Base-by-base conservation (phyloP, 2,329 filamentous ascomycete genomes). In the Diaporthe longicolla region DNA sequence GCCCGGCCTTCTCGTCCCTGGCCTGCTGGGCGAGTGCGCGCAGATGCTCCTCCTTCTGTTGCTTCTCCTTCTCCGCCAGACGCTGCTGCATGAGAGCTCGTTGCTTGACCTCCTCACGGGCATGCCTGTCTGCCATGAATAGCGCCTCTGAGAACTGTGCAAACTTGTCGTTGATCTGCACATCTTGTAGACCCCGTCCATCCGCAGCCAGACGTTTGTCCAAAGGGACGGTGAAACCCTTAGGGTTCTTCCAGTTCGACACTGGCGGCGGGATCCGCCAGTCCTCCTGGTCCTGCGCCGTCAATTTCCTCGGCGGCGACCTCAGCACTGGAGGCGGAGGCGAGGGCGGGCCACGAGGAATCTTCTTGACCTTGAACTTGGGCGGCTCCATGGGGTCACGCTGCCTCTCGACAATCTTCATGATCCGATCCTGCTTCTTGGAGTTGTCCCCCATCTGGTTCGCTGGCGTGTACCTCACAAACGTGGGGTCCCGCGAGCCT, bases 361-460 rank as follows among this genome's bases (percentile, higher is more conserved):
- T 97, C 85, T 98, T 98, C 88, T 98, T 98, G 86, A 98, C 95
- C 84, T 98, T 98, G 86, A 98, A 98, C 81, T 98, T 98, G 2
- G 97, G 96, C 1, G 97, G 97, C 81, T 98, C 96, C 93, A 98
- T 94, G 0, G 97, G 97, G 84, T 99, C 97, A 78, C 93, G 89
- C 82, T 98, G 96, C 72, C 95, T 89, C 83, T 98, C 95, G 50
- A 98, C 95, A 84, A 99, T 98, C 87, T 98, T 98, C 91, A 99
- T 97, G 77, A 99, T 98, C 19, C 97, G 92, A 80, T 98, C 95
- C 79, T 95, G 94, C 85, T 98, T 97, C 83, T 92, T 93, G 52
- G 90, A 91, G 82, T 95, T 88, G 80, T 91, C 94, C 17, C 97
- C 97, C 95, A 99, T 98, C 85, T 99, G 97, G 79, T 97, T 96